phyloP scores from a whole-genome alignment of 139 green algal species.

The Astrephomene gubernaculifera region DNA sequence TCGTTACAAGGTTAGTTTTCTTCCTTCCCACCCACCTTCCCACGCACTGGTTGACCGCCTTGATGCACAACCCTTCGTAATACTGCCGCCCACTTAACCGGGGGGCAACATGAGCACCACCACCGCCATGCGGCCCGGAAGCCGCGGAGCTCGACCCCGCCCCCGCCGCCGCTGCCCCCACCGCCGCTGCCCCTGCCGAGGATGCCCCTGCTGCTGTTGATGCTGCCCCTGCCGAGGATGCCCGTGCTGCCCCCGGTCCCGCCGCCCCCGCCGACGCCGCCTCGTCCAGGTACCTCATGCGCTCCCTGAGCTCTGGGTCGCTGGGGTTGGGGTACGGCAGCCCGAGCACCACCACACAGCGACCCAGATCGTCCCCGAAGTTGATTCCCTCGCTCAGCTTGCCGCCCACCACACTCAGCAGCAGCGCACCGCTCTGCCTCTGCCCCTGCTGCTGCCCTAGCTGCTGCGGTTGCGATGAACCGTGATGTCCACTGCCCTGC shows the following conservation, averaged over 20 bases:
- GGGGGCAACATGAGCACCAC: not conserved
- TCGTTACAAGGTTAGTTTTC: too few relatives aligned
- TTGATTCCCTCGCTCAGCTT: conserved; percentile 99
- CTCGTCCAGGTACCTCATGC: conserved; percentile 87
- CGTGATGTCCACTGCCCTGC: too few relatives aligned
- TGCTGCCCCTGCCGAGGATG: not conserved
- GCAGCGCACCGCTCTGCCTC: conserved; percentile 73
- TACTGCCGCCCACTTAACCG: conserved; percentile 67
- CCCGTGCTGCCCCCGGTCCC: too few relatives aligned
- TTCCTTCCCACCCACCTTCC: conserved; percentile 63
- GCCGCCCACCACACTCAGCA: conserved; percentile 95
- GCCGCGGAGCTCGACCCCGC: too few relatives aligned
- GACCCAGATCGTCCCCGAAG: conserved; percentile 92
- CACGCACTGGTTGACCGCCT: conserved; percentile 97
- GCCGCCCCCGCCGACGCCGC: conserved; percentile 23
- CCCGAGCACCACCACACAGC: conserved; percentile 93
- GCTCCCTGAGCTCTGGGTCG: conserved; percentile 92
- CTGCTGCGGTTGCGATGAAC: too few relatives aligned
- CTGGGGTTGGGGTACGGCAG: conserved; percentile 94
- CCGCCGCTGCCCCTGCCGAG: not conserved
- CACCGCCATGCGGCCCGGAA: not conserved
- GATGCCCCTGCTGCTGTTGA: not conserved
- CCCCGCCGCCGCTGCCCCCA: not conserved
- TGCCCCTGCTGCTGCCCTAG: not conserved
- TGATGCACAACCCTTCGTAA: conserved; percentile 88